Evolutionary conservation across 106 monocot genomes (phyloP).

Genomic region (Dioscorea alata): DNA sequence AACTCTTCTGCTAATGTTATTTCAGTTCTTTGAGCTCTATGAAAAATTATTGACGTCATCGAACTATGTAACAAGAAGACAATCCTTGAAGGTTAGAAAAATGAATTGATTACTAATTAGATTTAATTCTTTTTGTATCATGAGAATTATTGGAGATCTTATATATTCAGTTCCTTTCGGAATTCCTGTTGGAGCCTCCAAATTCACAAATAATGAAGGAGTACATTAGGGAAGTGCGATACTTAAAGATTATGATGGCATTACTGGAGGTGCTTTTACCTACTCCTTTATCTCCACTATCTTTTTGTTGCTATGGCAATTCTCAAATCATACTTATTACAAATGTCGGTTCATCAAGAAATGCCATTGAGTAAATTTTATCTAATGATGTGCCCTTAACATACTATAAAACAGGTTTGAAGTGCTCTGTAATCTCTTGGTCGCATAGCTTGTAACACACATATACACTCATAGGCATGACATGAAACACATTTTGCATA

Average conservation of each 20-base stretch:
- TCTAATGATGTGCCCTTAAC: too few relatives aligned
- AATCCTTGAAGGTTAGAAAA: conserved; percentile 87
- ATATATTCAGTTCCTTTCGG: conserved; percentile 74
- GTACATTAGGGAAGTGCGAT: conserved; percentile 72
- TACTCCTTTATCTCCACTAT: too few relatives aligned
- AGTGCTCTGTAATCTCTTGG: too few relatives aligned
- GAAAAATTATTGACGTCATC: conserved; percentile 64
- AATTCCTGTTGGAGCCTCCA: conserved; percentile 90
- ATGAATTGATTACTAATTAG: neutral
- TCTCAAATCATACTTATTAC: too few relatives aligned
- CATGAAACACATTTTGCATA: too few relatives aligned
- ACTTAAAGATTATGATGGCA: conserved; percentile 65
- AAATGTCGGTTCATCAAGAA: too few relatives aligned
- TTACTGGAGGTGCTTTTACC: conserved; percentile 68
- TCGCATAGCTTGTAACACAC: too few relatives aligned
- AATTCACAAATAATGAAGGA: conserved; percentile 93
- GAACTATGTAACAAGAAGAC: conserved; percentile 94
- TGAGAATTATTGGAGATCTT: neutral
- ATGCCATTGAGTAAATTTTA: too few relatives aligned
- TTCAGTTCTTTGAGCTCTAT: conserved; percentile 94
- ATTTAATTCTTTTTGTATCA: neutral
- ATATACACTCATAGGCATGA: too few relatives aligned
- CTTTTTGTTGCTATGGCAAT: too few relatives aligned
- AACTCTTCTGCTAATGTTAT: conserved; percentile 20
- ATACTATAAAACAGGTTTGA: too few relatives aligned